Percentiles rank a stretch among this genome's conserved stretches.
phyloP scores from a whole-genome alignment of 1,139 yeast species.

The Sugiyamaella sp. region DNA sequence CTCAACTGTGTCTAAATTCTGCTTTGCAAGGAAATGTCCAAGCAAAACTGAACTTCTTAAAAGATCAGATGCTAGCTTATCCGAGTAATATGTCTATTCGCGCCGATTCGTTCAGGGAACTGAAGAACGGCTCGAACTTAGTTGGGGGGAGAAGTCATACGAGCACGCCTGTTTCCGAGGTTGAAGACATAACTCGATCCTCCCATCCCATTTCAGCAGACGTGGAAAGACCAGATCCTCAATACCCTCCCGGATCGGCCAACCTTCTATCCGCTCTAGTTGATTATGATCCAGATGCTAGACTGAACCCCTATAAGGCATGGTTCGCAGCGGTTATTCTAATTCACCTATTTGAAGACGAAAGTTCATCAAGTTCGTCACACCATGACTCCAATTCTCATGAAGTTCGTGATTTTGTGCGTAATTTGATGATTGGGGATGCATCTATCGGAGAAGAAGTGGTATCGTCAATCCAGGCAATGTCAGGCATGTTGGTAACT shows the following conservation, averaged over 20 bases:
- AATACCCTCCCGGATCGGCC: constrained; percentile 24
- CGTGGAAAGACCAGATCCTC: neutral
- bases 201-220: no score
- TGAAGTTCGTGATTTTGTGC: constrained; percentile 55
- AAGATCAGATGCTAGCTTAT: constrained; percentile 62
- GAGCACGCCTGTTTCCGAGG: constrained; percentile 15
- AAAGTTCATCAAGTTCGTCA: neutral
- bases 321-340: constrained; percentile 84
- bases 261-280: constrained; percentile 71
- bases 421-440: constrained; percentile 62
- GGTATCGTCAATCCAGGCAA: constrained; percentile 73
- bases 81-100: constrained; percentile 20
- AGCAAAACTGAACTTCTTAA: constrained; percentile 61
- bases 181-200: no score
- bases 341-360: constrained; percentile 62
- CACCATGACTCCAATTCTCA: constrained; percentile 29
- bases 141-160: constrained; percentile 20
- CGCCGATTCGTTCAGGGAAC: neutral
- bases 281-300: constrained; percentile 75
- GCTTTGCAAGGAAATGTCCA: constrained; percentile 66
- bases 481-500: constrained; percentile 73
- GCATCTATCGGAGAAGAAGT: constrained; percentile 72
- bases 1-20: constrained; percentile 66
- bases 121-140: constrained; percentile 2
- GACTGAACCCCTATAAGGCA: constrained; percentile 79